Conservation (phyloP, 345 rosid species). For the Anacardium occidentale region DNA sequence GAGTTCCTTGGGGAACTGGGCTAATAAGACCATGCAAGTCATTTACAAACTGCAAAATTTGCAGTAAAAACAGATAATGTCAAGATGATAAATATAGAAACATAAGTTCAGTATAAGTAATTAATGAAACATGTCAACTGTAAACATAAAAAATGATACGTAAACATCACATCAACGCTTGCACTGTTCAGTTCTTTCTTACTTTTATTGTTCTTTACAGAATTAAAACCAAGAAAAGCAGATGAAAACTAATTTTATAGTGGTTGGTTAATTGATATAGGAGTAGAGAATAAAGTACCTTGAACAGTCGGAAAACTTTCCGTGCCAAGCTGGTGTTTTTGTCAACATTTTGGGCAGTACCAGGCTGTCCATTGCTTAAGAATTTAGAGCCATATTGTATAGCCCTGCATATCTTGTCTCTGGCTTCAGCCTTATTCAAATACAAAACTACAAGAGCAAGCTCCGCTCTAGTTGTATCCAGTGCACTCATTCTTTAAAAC, state of each 20-base stretch:
- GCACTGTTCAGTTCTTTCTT: not conserved
- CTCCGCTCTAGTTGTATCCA: slow-evolving; percentile 82
- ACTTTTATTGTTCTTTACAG: not conserved
- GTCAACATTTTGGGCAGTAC: slow-evolving; percentile 92
- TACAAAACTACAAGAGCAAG: slow-evolving; percentile 79
- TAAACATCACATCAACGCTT: not conserved
- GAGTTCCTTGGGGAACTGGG: slow-evolving; percentile 89
- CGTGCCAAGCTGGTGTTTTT: slow-evolving; percentile 94
- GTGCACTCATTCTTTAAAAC: slow-evolving; percentile 61
- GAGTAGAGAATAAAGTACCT: slow-evolving; percentile 42
- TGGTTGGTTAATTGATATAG: not conserved
- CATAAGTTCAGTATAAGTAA: slow-evolving; percentile 1
- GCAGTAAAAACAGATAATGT: slow-evolving; percentile 19
- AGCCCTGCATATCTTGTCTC: slow-evolving; percentile 99
- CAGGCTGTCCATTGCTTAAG: slow-evolving; percentile 84
- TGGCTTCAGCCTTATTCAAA: slow-evolving; percentile 95
- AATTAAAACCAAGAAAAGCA: not conserved
- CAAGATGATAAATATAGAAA: not conserved
- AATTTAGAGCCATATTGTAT: slow-evolving; percentile 96
- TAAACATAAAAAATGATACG: not conserved
- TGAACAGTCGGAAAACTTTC: slow-evolving; percentile 94
- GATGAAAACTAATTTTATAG: not conserved
- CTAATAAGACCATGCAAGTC: slow-evolving; percentile 83
- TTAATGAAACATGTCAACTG: not conserved
- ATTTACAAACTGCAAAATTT: slow-evolving; percentile 75